These are phyloP conservation scores for Trametes coccinea DNA, from an alignment of 768 basidiomycete genomes.

Conservation along the genomic window DNA sequence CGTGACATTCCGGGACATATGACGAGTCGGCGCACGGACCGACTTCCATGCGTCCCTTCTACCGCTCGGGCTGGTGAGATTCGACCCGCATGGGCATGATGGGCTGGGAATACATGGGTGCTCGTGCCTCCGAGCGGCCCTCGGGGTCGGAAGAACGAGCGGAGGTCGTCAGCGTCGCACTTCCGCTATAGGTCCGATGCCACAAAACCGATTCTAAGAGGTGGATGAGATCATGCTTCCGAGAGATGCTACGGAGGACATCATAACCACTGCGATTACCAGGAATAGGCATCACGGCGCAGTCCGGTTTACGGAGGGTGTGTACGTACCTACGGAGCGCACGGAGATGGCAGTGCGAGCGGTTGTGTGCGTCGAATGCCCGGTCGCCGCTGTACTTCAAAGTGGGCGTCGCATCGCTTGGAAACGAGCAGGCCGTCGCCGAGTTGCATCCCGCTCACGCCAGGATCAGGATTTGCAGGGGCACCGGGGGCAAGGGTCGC, in stretches of 20 bases:
- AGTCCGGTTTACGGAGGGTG: neutral
- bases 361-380: neutral
- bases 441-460: neutral
- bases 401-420: neutral
- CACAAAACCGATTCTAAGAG: neutral
- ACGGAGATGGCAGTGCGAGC: neutral
- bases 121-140: neutral
- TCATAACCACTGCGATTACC: neutral
- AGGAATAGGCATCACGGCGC: neutral
- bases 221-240: neutral
- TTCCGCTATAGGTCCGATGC: constrained; percentile 6
- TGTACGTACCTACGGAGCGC: neutral
- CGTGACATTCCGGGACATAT: neutral
- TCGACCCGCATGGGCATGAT: too few species aligned
- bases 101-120: too few species aligned
- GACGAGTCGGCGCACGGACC: constrained; percentile 3
- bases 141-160: neutral
- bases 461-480: neutral
- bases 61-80: too few species aligned
- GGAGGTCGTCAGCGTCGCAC: constrained; percentile 9
- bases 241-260: neutral
- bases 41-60: neutral
- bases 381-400: constrained; percentile 8
- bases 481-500: neutral
- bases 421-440: neutral